Evolutionary conservation across 2,329 filamentous ascomycete genomes (phyloP).

Genomic region (Paraconiothyrium sp.): DNA sequence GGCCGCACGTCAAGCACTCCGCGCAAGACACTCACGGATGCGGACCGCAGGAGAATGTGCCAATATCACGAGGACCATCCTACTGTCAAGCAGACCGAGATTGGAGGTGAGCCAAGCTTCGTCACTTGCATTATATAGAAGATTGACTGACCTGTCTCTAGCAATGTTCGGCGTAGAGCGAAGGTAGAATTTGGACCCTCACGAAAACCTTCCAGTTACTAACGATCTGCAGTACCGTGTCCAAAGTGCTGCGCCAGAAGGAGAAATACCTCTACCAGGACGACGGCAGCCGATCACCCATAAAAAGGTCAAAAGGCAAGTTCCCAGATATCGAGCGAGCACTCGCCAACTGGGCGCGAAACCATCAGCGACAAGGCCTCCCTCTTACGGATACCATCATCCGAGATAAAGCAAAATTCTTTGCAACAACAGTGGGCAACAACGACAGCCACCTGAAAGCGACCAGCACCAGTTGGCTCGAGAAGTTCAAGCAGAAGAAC

Average conservation of each 20-base stretch:
- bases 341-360: conserved; percentile 85
- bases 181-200: conserved; percentile 70
- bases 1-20: conserved; percentile 66
- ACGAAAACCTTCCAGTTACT: conserved; percentile 24
- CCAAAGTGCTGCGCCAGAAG: conserved; percentile 92
- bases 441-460: conserved; percentile 76
- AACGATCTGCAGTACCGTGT: conserved; percentile 80
- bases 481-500: conserved; percentile 95
- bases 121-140: conserved; percentile 27
- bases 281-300: conserved; percentile 79
- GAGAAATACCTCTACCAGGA: conserved; percentile 90
- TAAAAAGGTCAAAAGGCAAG: conserved; percentile 85
- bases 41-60: conserved; percentile 92
- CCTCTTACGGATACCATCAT: conserved; percentile 82
- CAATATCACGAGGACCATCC: conserved; percentile 91
- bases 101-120: conserved; percentile 72
- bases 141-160: conserved; percentile 52
- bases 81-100: conserved; percentile 92
- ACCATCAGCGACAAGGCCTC: conserved; percentile 79
- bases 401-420: conserved; percentile 82
- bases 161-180: conserved; percentile 94
- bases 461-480: conserved; percentile 82
- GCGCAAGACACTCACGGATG: conserved; percentile 87
- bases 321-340: conserved; percentile 92
- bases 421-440: conserved; percentile 76